These are phyloP conservation scores for Cucurbita moschata DNA, from an alignment of 306 rosid species.

Conservation along the genomic window DNA sequence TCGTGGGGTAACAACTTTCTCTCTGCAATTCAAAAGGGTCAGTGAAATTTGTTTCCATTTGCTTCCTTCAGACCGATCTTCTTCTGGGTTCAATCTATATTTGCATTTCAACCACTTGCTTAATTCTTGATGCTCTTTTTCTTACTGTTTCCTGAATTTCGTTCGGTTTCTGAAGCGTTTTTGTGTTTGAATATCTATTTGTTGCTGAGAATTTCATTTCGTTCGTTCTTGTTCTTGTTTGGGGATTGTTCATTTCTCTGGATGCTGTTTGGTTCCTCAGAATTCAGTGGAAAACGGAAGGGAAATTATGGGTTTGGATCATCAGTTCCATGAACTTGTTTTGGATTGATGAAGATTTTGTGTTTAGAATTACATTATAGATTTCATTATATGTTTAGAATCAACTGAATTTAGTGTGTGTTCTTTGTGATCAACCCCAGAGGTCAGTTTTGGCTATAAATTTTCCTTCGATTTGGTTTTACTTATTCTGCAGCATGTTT, in stretches of 20 bases:
- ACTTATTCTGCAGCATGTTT: neutral
- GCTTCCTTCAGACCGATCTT: neutral
- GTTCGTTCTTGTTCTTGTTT: neutral
- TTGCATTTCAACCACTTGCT: neutral
- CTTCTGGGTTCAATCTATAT: constrained; percentile 1
- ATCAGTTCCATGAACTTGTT: constrained; percentile 1
- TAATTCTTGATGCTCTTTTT: neutral
- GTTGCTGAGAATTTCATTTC: neutral
- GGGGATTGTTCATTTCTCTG: neutral
- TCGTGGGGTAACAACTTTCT: neutral
- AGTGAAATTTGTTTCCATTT: neutral
- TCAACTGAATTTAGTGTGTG: neutral
- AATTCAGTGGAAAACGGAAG: neutral
- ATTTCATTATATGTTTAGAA: neutral
- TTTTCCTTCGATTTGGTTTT: neutral
- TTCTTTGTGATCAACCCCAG: neutral
- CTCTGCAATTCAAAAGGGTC: constrained; percentile 7
- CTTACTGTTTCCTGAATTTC: neutral
- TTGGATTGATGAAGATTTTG: neutral
- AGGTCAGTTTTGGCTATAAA: neutral
- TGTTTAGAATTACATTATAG: neutral
- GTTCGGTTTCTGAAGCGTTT: neutral
- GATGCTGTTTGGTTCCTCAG: constrained; percentile 2
- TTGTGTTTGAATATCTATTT: neutral
- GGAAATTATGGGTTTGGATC: neutral